A percentile compares a stretch with the other conserved stretches of the same genome.
phyloP scores from a whole-genome alignment of 306 rosid species.

The Dalbergia oliveri region DNA sequence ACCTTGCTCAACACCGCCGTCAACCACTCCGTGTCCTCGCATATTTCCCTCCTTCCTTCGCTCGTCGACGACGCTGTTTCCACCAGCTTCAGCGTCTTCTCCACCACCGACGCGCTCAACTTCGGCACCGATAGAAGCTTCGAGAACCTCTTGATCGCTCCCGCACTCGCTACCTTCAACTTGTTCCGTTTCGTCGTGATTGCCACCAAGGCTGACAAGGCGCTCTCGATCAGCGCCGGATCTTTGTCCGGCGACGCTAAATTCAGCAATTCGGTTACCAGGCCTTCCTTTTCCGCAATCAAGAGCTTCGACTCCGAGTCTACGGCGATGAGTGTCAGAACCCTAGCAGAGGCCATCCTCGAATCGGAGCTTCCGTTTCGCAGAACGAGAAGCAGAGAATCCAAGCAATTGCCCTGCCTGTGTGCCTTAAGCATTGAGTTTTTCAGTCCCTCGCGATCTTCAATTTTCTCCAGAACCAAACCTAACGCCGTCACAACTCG shows the following conservation, averaged over 20 bases:
- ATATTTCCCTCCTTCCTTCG: slow-evolving; percentile 77
- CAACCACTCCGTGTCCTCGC: slow-evolving; percentile 64
- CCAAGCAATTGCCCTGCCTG: slow-evolving; percentile 29
- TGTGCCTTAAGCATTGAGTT: slow-evolving; percentile 51
- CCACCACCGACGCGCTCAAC: slow-evolving; percentile 51
- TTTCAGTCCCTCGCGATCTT: slow-evolving; percentile 49
- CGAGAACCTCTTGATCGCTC: slow-evolving; percentile 59
- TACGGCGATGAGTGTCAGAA: slow-evolving; percentile 59
- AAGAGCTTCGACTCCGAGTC: slow-evolving; percentile 72
- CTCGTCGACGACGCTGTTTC: slow-evolving; percentile 79
- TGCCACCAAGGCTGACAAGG: slow-evolving; percentile 64
- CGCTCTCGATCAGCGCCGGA: slow-evolving; percentile 57
- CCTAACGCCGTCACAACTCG: slow-evolving; percentile 58
- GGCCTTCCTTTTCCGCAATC: slow-evolving; percentile 71
- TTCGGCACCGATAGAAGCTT: slow-evolving; percentile 56
- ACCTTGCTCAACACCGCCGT: slow-evolving; percentile 70
- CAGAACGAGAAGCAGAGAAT: slow-evolving; percentile 63
- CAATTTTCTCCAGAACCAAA: slow-evolving; percentile 54
- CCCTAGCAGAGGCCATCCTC: slow-evolving; percentile 59
- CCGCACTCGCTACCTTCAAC: slow-evolving; percentile 57
- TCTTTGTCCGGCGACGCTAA: slow-evolving; percentile 59
- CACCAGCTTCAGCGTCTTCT: slow-evolving; percentile 70
- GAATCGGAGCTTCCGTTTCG: slow-evolving; percentile 62
- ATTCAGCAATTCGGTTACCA: slow-evolving; percentile 61
- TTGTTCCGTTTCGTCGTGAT: slow-evolving; percentile 67